Base-by-base conservation (phyloP, 2,329 filamentous ascomycete genomes). In the Fusarium sp. region DNA sequence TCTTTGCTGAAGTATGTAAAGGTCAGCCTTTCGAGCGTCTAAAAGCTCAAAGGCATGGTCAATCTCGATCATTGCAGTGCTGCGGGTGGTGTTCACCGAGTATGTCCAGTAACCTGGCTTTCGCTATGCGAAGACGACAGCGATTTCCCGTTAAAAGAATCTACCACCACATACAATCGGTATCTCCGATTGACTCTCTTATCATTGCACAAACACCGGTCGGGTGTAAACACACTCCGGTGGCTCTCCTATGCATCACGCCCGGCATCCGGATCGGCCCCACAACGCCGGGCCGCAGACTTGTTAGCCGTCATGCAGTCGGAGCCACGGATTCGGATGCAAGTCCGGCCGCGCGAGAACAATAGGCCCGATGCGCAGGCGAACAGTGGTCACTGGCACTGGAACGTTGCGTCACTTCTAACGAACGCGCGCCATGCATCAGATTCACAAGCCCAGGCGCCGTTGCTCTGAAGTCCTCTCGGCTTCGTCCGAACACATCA, bases 191-290 rank as follows among this genome's bases (percentile, higher is more conserved):
- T 20, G 56, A 11, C 5, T 57, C 25, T 55, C 29, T 29, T 40
- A 18, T 18, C 61, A 70, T 58, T 58, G 50, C 58, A 63, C 16
- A 55, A 61, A 33, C 11, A 23, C 34, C 34, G 31, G 58, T 46
- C 40, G 42, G 38, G 13, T 10, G 61, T 6, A 40, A 34, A 55
- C 20, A 23, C 40, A n/a, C 33, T 42, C 33, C 7, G 44, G 40
- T 25, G 16, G 34, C 27, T 58, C 27, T 58, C 40, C 27, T 23
- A 10, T 23, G 9, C 14, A 38, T 18, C 18, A 31, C 53, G 58
- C 50, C 53, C 53, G 56, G 36, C 44, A 49, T 56, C 68, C 68
- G 57, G 64, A 25, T 38, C 68, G 68, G 68, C 68, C 68, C 68
- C 68, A 68, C 68, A 38, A 27, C 16, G 42, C 60, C 64, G 67